phyloP scores from a whole-genome alignment of 1,284 basidiomycete species.

The Rhodofomes roseus region DNA sequence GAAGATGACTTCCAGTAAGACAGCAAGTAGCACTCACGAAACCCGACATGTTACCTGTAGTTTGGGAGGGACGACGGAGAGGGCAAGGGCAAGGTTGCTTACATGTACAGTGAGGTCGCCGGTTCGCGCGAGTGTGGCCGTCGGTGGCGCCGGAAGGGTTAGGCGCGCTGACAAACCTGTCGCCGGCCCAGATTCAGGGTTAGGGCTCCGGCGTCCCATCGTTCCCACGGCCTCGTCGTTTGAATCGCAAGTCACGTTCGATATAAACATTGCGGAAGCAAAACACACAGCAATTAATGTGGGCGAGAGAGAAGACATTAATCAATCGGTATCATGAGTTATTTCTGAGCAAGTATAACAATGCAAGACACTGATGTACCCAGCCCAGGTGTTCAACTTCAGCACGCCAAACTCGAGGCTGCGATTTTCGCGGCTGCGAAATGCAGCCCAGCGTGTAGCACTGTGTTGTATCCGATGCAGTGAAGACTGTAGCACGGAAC shows the following conservation, averaged over 20 bases:
- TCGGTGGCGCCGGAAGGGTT: not conserved
- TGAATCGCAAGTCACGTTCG: too few relatives aligned
- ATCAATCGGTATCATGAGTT: too few relatives aligned
- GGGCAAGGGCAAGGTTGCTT: not conserved
- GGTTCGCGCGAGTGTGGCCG: not conserved
- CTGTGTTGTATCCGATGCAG: slow-evolving; percentile 27
- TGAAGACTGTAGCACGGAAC: slow-evolving; percentile 27
- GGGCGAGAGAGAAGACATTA: too few relatives aligned
- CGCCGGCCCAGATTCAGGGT: slow-evolving; percentile 5
- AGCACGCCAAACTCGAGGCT: not conserved
- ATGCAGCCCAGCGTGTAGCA: slow-evolving; percentile 10
- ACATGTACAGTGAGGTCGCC: not conserved
- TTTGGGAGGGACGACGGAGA: not conserved
- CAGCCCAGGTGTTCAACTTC: too few relatives aligned
- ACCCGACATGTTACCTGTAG: slow-evolving; percentile 6
- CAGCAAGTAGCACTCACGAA: slow-evolving; percentile 8
- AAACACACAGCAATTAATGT: too few relatives aligned
- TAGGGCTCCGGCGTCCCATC: not conserved
- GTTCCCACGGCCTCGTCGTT: too few relatives aligned
- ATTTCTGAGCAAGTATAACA: too few relatives aligned
- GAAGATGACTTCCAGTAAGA: not conserved
- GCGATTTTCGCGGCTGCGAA: slow-evolving; percentile 4
- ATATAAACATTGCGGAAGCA: too few relatives aligned
- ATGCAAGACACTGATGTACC: too few relatives aligned
- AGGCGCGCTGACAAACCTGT: slow-evolving; percentile 4